Conservation (phyloP, 2,329 filamentous ascomycete genomes). For the Fusarium agapanthi region DNA sequence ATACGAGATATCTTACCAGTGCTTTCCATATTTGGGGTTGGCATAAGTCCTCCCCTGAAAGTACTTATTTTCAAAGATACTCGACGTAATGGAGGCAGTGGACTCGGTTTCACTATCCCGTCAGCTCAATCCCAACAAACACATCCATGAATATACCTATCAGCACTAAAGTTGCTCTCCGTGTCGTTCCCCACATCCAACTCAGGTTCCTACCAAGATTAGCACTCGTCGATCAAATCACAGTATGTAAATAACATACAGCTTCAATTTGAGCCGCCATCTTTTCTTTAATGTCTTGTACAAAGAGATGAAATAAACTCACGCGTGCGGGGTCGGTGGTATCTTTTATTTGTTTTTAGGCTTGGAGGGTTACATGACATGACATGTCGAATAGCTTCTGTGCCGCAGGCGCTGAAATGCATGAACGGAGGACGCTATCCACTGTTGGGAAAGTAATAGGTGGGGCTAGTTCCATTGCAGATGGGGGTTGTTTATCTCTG, state of each 20-base stretch:
- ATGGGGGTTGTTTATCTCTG: neutral
- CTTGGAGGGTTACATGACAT: neutral
- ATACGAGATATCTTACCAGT: conserved; percentile 10
- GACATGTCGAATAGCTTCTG: neutral
- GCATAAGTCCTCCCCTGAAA: conserved; percentile 36
- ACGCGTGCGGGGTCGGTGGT: neutral
- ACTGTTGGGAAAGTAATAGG: conserved; percentile 2
- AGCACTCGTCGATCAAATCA: fast-evolving
- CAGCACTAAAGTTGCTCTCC: conserved; percentile 11
- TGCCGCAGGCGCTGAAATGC: neutral
- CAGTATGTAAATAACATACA: neutral
- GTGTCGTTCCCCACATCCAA: conserved; percentile 8
- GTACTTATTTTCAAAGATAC: conserved; percentile 35
- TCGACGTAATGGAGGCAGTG: conserved; percentile 35
- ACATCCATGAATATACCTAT: neutral
- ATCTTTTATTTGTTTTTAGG: neutral
- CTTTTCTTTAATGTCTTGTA: neutral
- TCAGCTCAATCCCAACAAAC: neutral
- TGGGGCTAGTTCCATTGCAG: neutral
- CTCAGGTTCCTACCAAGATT: conserved; percentile 8
- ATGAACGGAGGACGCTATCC: neutral
- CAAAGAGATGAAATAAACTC: neutral
- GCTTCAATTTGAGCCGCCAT: conserved; percentile 24
- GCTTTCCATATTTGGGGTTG: conserved; percentile 39
- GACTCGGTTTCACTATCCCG: conserved; percentile 13